Percentiles rank a stretch among this genome's conserved stretches.
phyloP scores from a whole-genome alignment of 1,139 yeast genomes.

The Yamadazyma atlantica region DNA sequence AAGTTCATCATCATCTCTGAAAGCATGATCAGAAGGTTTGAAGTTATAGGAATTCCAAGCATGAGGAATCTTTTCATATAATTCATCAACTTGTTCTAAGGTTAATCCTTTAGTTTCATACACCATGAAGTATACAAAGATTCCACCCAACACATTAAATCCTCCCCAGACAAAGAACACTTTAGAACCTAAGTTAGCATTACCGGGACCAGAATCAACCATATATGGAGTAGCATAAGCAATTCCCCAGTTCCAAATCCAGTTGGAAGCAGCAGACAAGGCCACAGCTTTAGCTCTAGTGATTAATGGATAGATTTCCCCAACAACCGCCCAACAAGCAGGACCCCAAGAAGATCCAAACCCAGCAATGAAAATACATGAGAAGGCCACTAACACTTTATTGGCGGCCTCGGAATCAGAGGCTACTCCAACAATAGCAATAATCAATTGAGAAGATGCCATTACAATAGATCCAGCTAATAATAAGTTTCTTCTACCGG shows the following conservation, averaged over 20 bases:
- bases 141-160: conserved; percentile 29
- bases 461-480: conserved; percentile 58
- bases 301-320: conserved; percentile 76
- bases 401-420: conserved; percentile 37
- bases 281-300: conserved; percentile 80
- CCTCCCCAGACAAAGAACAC: conserved; percentile 76
- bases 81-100: conserved; percentile 39
- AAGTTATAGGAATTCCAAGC: conserved; percentile 35
- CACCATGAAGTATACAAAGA: conserved; percentile 43
- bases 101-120: conserved; percentile 26
- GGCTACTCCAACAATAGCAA: conserved; percentile 63
- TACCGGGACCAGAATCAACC: conserved; percentile 59
- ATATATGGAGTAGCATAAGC: conserved; percentile 69
- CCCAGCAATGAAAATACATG: conserved; percentile 73
- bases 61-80: conserved; percentile 29
- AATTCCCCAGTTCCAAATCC: conserved; percentile 75
- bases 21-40: conserved; percentile 33
- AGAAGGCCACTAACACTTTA: conserved; percentile 61
- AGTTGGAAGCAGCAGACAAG: conserved; percentile 69
- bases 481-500: conserved; percentile 37
- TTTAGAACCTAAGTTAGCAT: conserved; percentile 62
- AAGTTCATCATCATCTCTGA: conserved; percentile 15
- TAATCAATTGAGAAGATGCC: conserved; percentile 63
- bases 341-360: conserved; percentile 89
- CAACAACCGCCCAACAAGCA: conserved; percentile 68